phyloP scores from a whole-genome alignment of 1,284 basidiomycete species.

The Tylopilus sp. region DNA sequence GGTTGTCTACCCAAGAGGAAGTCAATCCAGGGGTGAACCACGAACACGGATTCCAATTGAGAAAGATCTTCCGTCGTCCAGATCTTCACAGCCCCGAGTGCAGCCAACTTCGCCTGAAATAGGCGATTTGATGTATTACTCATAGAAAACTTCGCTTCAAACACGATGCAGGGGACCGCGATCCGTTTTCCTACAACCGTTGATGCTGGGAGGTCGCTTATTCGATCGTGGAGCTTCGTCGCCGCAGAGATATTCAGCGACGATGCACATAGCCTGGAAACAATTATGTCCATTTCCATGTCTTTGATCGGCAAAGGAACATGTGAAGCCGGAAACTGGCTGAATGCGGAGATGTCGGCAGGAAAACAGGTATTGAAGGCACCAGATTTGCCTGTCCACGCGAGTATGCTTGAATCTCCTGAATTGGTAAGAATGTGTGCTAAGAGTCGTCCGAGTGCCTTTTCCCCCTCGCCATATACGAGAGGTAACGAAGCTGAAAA shows the following conservation, averaged over 20 bases:
- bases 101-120: too few relatives aligned
- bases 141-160: too few relatives aligned
- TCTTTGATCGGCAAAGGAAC: neutral
- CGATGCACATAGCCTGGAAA: neutral
- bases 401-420: neutral
- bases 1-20: too few relatives aligned
- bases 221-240: too few relatives aligned
- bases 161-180: too few relatives aligned
- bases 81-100: too few relatives aligned
- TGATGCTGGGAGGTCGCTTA: too few relatives aligned
- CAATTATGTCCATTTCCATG: neutral
- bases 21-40: too few relatives aligned
- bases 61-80: too few relatives aligned
- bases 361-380: constrained; percentile 10
- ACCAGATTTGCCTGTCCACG: neutral
- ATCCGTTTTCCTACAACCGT: too few relatives aligned
- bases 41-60: too few relatives aligned
- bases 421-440: neutral
- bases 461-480: constrained; percentile 5
- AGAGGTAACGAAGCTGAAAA: neutral
- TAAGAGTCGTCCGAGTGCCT: neutral
- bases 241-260: neutral
- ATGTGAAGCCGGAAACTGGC: neutral
- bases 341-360: neutral
- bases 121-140: too few relatives aligned